Conservation (phyloP, 768 basidiomycete species). For the Strobilomyces echinocephalus region DNA sequence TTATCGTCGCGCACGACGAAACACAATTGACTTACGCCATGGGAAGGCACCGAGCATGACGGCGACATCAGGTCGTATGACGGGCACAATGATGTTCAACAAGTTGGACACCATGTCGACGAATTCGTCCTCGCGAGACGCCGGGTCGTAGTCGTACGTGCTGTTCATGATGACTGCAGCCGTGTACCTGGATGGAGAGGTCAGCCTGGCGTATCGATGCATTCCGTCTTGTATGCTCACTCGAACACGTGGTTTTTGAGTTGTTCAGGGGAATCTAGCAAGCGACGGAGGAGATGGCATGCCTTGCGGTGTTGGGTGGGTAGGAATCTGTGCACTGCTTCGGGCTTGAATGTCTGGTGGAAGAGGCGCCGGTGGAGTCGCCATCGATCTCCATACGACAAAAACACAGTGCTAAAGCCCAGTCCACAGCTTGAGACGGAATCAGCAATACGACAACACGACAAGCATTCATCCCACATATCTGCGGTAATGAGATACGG, state of each 20-base stretch:
- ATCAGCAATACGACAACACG: neutral
- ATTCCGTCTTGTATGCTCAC: constrained; percentile 10
- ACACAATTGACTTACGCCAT: neutral
- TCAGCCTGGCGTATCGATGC: neutral
- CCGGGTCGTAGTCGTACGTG: constrained; percentile 14
- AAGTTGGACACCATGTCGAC: neutral
- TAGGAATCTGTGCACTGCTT: neutral
- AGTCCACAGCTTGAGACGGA: neutral
- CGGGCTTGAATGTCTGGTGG: neutral
- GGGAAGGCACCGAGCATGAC: neutral
- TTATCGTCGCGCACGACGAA: neutral
- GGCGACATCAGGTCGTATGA: neutral
- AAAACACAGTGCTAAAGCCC: neutral
- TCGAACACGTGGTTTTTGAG: constrained; percentile 31
- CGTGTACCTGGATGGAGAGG: constrained; percentile 6
- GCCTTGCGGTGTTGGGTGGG: neutral
- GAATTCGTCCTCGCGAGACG: neutral
- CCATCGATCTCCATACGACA: neutral
- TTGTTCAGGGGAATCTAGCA: constrained; percentile 31
- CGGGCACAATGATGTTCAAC: neutral
- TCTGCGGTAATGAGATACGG: neutral
- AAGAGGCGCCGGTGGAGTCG: neutral
- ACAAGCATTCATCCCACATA: neutral
- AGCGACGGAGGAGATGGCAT: constrained; percentile 23
- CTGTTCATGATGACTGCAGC: constrained; percentile 14